Evolutionary conservation across 352 stramenopile species (phyloP).

Genomic region (Globisporangium spiculum): DNA sequence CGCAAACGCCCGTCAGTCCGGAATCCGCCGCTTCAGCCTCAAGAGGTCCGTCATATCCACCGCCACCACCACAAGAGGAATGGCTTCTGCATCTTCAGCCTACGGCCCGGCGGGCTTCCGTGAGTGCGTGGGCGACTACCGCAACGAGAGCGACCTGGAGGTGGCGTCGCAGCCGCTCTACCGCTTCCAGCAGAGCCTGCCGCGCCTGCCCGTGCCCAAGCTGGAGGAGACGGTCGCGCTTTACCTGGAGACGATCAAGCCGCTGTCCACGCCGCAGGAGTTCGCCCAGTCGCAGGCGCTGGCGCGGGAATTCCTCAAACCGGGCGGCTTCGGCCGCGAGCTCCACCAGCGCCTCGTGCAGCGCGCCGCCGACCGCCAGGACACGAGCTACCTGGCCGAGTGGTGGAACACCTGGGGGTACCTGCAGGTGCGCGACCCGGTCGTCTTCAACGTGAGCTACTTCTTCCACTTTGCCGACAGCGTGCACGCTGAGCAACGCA

Average conservation of each 20-base stretch:
- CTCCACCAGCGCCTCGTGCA: slow-evolving; percentile 72
- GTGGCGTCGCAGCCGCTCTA: slow-evolving; percentile 57
- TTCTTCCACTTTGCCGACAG: slow-evolving; percentile 84
- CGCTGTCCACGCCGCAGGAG: slow-evolving; percentile 76
- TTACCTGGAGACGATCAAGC: slow-evolving; percentile 88
- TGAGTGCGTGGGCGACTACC: slow-evolving; percentile 92
- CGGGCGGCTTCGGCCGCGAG: slow-evolving; percentile 55
- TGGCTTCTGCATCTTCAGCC: neutral
- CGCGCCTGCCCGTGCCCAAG: slow-evolving; percentile 88
- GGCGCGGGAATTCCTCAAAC: slow-evolving; percentile 64
- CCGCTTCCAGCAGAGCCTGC: slow-evolving; percentile 81
- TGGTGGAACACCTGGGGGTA: slow-evolving; percentile 85
- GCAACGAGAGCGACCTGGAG: slow-evolving; percentile 69
- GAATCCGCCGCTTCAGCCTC: neutral
- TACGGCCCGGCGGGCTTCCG: slow-evolving; percentile 88
- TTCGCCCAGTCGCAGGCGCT: slow-evolving; percentile 67
- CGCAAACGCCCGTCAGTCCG: neutral
- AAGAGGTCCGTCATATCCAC: neutral
- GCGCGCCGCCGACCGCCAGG: slow-evolving; percentile 49
- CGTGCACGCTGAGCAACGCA: slow-evolving; percentile 51
- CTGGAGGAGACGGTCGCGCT: slow-evolving; percentile 88
- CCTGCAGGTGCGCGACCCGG: slow-evolving; percentile 70
- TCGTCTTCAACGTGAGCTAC: slow-evolving; percentile 90
- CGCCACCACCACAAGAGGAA: neutral
- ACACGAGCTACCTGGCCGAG: slow-evolving; percentile 70